phyloP scores from a whole-genome alignment of 768 basidiomycete species.

The Tylopilus sp. region DNA sequence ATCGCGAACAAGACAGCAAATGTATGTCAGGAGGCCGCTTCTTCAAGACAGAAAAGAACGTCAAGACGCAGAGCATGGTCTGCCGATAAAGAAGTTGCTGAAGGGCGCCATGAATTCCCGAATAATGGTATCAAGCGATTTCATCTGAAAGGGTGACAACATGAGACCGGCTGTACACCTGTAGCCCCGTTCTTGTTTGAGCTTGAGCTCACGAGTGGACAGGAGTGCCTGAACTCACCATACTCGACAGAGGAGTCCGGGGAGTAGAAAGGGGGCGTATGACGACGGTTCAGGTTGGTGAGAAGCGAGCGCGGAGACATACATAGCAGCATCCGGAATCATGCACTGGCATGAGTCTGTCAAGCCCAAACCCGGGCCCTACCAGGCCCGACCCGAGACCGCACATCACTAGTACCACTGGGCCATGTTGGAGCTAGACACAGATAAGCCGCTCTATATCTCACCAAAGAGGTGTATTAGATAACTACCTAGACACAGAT shows the following conservation, averaged over 20 bases:
- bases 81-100: constrained; percentile 15
- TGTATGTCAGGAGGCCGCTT: constrained; percentile 2
- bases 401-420: no score
- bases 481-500: no score
- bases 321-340: no score
- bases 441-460: no score
- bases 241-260: not conserved
- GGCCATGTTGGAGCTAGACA: no score
- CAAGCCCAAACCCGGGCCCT: no score
- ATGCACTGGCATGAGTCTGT: no score
- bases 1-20: constrained; percentile 7
- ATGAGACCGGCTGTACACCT: not conserved
- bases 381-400: no score
- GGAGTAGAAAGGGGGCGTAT: no score
- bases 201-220: not conserved
- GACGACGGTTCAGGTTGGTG: no score
- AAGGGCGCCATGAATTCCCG: constrained; percentile 8
- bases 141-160: not conserved
- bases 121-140: not conserved
- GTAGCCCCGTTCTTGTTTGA: not conserved
- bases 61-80: constrained; percentile 1
- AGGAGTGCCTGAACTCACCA: not conserved
- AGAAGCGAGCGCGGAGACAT: no score
- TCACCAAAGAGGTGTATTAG: no score
- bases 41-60: constrained; percentile 1